Conservation (phyloP, 2,329 filamentous ascomycete genomes). For the Phyllosticta citriasiana region DNA sequence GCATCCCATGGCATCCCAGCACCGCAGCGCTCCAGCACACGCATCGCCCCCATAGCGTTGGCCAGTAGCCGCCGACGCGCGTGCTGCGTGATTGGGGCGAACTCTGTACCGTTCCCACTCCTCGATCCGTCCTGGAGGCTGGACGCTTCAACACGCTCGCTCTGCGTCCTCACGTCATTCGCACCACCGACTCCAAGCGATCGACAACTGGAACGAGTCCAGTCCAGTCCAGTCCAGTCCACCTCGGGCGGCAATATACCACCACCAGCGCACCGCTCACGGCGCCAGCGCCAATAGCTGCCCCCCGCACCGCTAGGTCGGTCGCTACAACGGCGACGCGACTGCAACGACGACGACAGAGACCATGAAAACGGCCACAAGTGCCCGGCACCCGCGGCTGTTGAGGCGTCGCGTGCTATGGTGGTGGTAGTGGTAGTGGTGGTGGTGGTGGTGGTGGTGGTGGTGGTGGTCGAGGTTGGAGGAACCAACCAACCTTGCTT, state of each 20-base stretch:
- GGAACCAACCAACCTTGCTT: not conserved
- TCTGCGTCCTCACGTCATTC: slow-evolving; percentile 9
- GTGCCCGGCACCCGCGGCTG: not conserved
- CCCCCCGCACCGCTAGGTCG: not conserved
- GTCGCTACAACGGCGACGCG: not conserved
- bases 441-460: too few relatives aligned
- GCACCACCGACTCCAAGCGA: not conserved
- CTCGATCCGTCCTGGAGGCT: too few relatives aligned
- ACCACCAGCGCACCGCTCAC: not conserved
- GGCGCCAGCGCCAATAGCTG: not conserved
- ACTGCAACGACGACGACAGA: not conserved
- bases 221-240: not conserved
- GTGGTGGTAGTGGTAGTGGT: not conserved
- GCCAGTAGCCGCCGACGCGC: not conserved
- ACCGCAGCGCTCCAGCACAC: not conserved
- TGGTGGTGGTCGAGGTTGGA: not conserved
- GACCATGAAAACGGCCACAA: not conserved
- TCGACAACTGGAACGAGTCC: not conserved
- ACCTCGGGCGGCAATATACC: too few relatives aligned
- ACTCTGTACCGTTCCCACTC: not conserved
- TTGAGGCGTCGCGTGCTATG: not conserved
- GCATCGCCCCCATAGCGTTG: not conserved
- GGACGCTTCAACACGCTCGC: not conserved
- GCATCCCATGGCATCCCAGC: not conserved
- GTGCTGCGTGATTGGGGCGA: not conserved